These are phyloP conservation scores for Streptanthus diversifolius DNA, from an alignment of 345 rosid genomes.

Conservation along the genomic window DNA sequence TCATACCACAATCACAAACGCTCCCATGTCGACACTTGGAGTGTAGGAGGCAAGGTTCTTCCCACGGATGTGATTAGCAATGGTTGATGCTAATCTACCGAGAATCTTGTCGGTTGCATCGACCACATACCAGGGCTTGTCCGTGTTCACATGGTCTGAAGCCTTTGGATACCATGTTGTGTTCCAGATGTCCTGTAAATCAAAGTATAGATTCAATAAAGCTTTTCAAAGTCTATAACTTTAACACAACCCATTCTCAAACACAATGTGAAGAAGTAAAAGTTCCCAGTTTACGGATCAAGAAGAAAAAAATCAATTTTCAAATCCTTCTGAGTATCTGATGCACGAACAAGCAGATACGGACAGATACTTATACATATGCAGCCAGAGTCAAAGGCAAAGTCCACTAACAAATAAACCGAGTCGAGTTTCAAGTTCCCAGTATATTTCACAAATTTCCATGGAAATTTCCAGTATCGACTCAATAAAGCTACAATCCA, in stretches of 20 bases:
- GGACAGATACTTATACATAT: not conserved
- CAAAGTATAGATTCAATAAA: not conserved
- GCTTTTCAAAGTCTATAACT: not conserved
- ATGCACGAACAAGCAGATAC: not conserved
- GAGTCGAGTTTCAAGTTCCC: not conserved
- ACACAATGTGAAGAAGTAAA: not conserved
- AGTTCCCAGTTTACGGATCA: not conserved
- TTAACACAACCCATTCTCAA: not conserved
- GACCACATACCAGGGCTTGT: conserved; percentile 81
- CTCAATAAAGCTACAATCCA: too few relatives aligned
- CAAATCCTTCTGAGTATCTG: not conserved
- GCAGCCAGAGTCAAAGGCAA: not conserved
- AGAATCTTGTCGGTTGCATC: conserved; percentile 91
- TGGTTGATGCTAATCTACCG: conserved; percentile 86
- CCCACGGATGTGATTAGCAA: conserved; percentile 86
- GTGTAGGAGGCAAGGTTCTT: conserved; percentile 86
- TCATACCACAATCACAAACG: conserved; percentile 95
- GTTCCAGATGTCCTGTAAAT: conserved; percentile 88
- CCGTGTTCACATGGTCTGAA: conserved; percentile 74
- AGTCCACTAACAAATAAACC: not conserved
- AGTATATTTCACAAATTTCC: not conserved
- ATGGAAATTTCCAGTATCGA: not conserved
- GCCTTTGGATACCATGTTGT: conserved; percentile 96
- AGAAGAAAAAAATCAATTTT: not conserved
- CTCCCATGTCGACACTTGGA: conserved; percentile 99